Conservation (phyloP, 2,329 filamentous ascomycete species). For the Aureobasidium sp. region DNA sequence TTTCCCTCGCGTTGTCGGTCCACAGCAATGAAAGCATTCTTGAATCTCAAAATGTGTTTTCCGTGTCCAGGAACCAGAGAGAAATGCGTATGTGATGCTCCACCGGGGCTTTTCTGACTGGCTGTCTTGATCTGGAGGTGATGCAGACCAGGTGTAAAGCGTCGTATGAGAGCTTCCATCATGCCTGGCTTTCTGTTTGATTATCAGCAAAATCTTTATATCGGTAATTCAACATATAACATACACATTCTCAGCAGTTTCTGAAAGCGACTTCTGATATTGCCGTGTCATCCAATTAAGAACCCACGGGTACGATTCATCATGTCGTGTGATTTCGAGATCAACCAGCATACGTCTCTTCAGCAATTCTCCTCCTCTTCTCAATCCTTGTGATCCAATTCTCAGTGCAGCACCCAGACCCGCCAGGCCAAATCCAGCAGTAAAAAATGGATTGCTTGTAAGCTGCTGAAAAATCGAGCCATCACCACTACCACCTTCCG, state of each 20-base stretch:
- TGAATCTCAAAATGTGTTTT: slow-evolving; percentile 77
- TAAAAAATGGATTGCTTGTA: slow-evolving; percentile 45
- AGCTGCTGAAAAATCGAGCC: slow-evolving; percentile 37
- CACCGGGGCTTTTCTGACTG: slow-evolving; percentile 53
- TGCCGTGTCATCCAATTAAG: slow-evolving; percentile 81
- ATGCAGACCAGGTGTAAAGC: slow-evolving; percentile 52
- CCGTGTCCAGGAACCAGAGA: slow-evolving; percentile 87
- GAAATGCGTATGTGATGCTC: slow-evolving; percentile 70
- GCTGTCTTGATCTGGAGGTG: slow-evolving; percentile 58
- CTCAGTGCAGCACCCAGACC: slow-evolving; percentile 75
- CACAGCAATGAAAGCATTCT: slow-evolving; percentile 78
- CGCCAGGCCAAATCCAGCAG: slow-evolving; percentile 73
- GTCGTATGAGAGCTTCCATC: slow-evolving; percentile 46
- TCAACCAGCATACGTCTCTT: slow-evolving; percentile 85
- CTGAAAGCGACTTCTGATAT: slow-evolving; percentile 24
- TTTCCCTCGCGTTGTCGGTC: slow-evolving; percentile 75
- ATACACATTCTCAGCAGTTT: slow-evolving; percentile 45
- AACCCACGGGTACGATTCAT: slow-evolving; percentile 90
- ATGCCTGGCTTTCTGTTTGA: slow-evolving; percentile 24
- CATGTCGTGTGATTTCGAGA: slow-evolving; percentile 89
- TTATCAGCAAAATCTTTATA: background rate
- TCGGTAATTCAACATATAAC: background rate
- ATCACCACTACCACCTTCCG: slow-evolving; percentile 25
- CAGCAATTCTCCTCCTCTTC: slow-evolving; percentile 63
- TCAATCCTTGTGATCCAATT: slow-evolving; percentile 68